Percentiles rank a stretch among this genome's conserved stretches.
phyloP scores from a whole-genome alignment of 1,284 basidiomycete species.

The Albatrellus sp. region DNA sequence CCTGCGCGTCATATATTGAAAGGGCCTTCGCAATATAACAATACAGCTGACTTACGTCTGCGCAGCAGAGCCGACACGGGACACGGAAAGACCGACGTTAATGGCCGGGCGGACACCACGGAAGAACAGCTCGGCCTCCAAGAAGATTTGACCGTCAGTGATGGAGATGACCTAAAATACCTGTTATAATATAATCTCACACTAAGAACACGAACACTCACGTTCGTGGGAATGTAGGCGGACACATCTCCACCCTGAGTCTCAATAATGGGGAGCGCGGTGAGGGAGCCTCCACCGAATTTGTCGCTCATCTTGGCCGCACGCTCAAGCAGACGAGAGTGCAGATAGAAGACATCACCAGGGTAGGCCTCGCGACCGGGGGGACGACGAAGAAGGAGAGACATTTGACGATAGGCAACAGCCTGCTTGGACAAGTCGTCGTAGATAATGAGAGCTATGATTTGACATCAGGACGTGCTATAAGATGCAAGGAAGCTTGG shows the following conservation, averaged over 20 bases:
- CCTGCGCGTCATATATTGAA: slow-evolving; percentile 22
- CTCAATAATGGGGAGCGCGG: slow-evolving; percentile 98
- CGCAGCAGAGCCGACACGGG: slow-evolving; percentile 98
- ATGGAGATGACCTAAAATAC: slow-evolving; percentile 80
- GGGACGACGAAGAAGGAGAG: slow-evolving; percentile 96
- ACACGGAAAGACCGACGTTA: slow-evolving; percentile 99
- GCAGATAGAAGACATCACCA: slow-evolving; percentile 99
- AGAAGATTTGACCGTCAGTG: slow-evolving; percentile 98
- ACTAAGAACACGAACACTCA: slow-evolving; percentile 23
- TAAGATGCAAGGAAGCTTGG: background rate
- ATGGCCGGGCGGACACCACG: slow-evolving; percentile 98
- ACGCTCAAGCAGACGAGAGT: slow-evolving; percentile 99
- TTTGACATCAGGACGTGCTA: slow-evolving; percentile 5
- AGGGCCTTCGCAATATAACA: background rate
- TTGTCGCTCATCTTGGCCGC: slow-evolving; percentile 99
- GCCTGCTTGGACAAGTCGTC: slow-evolving; percentile 99
- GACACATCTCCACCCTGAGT: slow-evolving; percentile 99
- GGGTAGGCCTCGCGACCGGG: slow-evolving; percentile 99
- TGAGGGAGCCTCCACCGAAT: slow-evolving; percentile 95
- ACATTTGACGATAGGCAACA: slow-evolving; percentile 99
- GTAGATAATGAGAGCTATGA: slow-evolving; percentile 88
- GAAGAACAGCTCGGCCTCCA: slow-evolving; percentile 99
- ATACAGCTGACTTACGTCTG: slow-evolving; percentile 63
- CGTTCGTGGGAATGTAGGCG: slow-evolving; percentile 86
- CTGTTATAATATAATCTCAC: slow-evolving; percentile 5